Evolutionary conservation across 108 stramenopile species (phyloP).

Genomic region (Asterionellopsis glacialis): DNA sequence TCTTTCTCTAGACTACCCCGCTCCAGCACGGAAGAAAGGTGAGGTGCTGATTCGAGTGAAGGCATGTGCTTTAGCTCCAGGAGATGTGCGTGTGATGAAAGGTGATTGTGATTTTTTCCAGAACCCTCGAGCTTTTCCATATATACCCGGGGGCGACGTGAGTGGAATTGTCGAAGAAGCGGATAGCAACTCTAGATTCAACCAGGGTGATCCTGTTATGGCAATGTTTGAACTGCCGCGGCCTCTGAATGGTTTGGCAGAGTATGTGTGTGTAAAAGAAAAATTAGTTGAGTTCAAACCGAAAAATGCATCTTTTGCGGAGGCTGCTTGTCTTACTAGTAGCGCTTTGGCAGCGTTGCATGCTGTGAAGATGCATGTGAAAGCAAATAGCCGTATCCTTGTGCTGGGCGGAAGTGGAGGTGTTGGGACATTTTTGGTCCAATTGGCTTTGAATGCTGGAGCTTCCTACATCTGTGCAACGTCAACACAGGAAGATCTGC

Average conservation of each 20-base stretch:
- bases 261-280: slow-evolving; percentile 28
- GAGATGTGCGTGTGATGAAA: slow-evolving; percentile 36
- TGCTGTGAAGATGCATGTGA: slow-evolving; percentile 20
- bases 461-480: slow-evolving; percentile 40
- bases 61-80: slow-evolving; percentile 44
- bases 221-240: slow-evolving; percentile 26
- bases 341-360: slow-evolving; percentile 23
- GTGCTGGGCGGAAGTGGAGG: slow-evolving; percentile 56
- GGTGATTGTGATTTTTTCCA: slow-evolving; percentile 37
- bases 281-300: slow-evolving; percentile 23
- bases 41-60: slow-evolving; percentile 13
- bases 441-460: slow-evolving; percentile 24
- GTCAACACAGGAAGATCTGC: slow-evolving; percentile 29
- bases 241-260: slow-evolving; percentile 44
- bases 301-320: slow-evolving; percentile 9
- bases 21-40: no score
- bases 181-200: background rate
- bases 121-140: slow-evolving; percentile 25
- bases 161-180: slow-evolving; percentile 44
- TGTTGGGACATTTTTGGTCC: slow-evolving; percentile 37
- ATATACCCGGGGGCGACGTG: slow-evolving; percentile 51
- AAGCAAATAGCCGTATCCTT: slow-evolving; percentile 35
- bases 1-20: no score
- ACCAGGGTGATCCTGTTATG: slow-evolving; percentile 6
- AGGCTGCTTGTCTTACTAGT: slow-evolving; percentile 12